Percentiles rank a stretch among this genome's conserved stretches.
Conservation (phyloP, 2,329 filamentous ascomycete species). For the Trichoderma sp. region DNA sequence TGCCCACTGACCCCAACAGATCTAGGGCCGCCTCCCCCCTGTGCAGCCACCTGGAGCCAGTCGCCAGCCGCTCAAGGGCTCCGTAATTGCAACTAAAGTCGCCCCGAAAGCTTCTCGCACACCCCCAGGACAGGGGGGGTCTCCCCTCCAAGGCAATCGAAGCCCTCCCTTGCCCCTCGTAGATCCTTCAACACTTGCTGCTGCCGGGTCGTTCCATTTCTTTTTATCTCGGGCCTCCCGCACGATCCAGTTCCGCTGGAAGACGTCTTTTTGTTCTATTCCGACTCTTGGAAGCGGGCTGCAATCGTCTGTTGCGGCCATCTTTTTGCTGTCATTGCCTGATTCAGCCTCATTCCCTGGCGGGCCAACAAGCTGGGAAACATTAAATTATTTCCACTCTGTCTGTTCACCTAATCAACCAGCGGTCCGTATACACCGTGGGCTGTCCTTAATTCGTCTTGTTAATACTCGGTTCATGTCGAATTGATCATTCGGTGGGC, state of each 20-base stretch:
- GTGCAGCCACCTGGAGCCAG: constrained; percentile 14
- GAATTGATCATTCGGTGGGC: neutral
- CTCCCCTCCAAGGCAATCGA: neutral
- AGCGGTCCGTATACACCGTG: neutral
- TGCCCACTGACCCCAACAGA: constrained; percentile 18
- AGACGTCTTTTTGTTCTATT: neutral
- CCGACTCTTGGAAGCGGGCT: constrained; percentile 7
- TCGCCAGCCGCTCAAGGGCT: neutral
- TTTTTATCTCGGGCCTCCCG: neutral
- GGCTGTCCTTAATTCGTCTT: neutral
- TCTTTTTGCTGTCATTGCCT: constrained; percentile 4
- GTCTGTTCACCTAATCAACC: neutral
- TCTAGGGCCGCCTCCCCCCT: constrained; percentile 7
- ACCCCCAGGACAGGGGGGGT: neutral
- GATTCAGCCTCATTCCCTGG: constrained; percentile 15
- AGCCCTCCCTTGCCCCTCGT: constrained; percentile 1
- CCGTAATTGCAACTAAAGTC: constrained; percentile 4
- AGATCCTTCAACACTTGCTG: neutral
- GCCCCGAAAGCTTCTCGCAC: constrained; percentile 12
- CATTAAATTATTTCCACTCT: neutral
- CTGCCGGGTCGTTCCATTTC: neutral
- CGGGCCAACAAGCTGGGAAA: constrained; percentile 17
- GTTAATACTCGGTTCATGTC: neutral
- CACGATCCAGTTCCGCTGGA: neutral
- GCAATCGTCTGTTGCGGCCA: neutral